These are phyloP conservation scores for Phialophora tarda DNA, from an alignment of 2,329 filamentous ascomycete genomes.

Conservation along the genomic window DNA sequence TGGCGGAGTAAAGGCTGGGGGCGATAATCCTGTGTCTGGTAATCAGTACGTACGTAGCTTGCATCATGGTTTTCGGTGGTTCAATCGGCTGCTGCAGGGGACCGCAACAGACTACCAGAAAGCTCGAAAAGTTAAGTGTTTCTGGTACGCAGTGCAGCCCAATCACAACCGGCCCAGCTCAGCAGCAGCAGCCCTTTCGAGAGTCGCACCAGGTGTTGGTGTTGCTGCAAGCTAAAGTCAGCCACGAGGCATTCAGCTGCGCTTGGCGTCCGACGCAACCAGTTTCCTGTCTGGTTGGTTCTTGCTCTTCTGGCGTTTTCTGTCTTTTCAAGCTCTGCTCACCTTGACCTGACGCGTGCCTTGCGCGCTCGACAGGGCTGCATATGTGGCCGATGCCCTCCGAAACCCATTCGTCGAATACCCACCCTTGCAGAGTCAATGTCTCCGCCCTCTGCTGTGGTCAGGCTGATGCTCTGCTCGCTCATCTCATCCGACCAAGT, in stretches of 20 bases:
- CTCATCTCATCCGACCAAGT: conserved; percentile 24
- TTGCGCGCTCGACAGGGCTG: conserved; percentile 31
- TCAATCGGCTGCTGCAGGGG: conserved; percentile 34
- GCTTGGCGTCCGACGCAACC: conserved; percentile 25
- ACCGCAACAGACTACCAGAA: conserved; percentile 10
- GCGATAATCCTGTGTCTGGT: not conserved
- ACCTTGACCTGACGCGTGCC: conserved; percentile 3
- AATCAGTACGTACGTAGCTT: conserved; percentile 3
- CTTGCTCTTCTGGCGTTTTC: not conserved
- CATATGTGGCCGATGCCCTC: conserved; percentile 26
- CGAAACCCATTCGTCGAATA: conserved; percentile 8
- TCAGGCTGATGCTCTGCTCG: conserved; percentile 25
- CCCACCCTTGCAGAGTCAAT: conserved; percentile 1
- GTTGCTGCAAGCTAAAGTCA: conserved; percentile 5
- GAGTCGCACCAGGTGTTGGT: conserved; percentile 8
- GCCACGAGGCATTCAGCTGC: conserved; percentile 32
- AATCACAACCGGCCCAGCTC: not conserved
- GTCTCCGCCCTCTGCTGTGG: conserved; percentile 2
- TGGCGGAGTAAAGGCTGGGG: not conserved
- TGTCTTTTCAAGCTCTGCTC: not conserved
- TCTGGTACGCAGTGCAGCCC: not conserved
- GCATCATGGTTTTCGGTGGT: not conserved
- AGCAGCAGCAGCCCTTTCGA: conserved; percentile 29
- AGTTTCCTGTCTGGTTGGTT: conserved; percentile 5
- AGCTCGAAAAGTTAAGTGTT: conserved; percentile 12